phyloP scores from a whole-genome alignment of 441 rosid genomes.

The Manihot esculenta region DNA sequence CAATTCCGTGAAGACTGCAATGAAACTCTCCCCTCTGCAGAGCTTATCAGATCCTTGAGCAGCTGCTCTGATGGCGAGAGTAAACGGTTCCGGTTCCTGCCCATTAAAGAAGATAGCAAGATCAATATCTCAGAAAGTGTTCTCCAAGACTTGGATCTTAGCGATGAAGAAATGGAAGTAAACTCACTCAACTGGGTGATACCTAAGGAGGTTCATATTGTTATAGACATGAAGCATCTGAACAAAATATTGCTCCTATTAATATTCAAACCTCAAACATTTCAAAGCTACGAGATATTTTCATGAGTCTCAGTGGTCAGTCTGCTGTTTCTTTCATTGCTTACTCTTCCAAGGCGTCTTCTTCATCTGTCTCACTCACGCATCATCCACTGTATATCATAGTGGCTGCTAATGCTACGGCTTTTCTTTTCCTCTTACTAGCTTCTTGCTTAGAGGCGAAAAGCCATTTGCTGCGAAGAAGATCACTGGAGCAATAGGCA shows the following conservation, averaged over 20 bases:
- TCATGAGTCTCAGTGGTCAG: neutral
- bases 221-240: neutral
- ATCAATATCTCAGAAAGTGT: neutral
- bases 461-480: neutral
- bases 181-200: neutral
- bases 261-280: neutral
- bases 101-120: neutral
- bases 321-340: neutral
- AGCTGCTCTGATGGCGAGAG: neutral
- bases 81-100: neutral
- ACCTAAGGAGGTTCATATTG: neutral
- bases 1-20: neutral
- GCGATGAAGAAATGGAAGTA: neutral
- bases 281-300: conserved; percentile 1
- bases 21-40: neutral
- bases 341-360: neutral
- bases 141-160: neutral
- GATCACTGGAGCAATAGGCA: neutral
- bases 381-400: neutral
- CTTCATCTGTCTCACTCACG: no score
- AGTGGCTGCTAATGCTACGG: neutral
- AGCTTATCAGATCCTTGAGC: neutral
- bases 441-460: neutral
- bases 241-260: neutral
- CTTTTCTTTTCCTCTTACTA: conserved; percentile 3